Conservation (phyloP, 2,329 filamentous ascomycete species). For the Verticillium longisporum region DNA sequence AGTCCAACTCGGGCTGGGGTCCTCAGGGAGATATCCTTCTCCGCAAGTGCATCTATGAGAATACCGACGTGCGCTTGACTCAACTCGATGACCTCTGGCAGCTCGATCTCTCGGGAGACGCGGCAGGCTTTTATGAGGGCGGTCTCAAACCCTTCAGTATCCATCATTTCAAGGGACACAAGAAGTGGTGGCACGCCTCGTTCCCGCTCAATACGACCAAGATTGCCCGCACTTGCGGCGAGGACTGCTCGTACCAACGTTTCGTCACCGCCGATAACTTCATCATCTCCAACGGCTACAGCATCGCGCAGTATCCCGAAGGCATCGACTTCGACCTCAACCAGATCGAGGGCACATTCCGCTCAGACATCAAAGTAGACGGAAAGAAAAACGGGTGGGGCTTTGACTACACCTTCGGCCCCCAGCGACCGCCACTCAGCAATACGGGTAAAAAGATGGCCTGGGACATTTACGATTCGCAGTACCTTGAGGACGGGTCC, state of each 20-base stretch:
- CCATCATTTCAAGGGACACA: conserved; percentile 27
- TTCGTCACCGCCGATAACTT: conserved; percentile 37
- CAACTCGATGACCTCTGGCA: conserved; percentile 26
- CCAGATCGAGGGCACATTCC: conserved; percentile 20
- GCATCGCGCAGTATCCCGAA: neutral
- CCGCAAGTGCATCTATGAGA: conserved; percentile 28
- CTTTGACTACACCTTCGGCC: conserved; percentile 21
- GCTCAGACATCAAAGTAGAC: conserved; percentile 9
- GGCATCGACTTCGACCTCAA: neutral
- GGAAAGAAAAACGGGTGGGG: conserved; percentile 23
- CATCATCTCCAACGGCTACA: conserved; percentile 42
- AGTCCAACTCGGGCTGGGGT: conserved; percentile 16
- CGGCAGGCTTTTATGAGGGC: conserved; percentile 32
- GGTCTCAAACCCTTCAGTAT: conserved; percentile 31
- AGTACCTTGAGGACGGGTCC: conserved; percentile 2
- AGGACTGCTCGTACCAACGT: conserved; percentile 37
- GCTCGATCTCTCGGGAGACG: conserved; percentile 30
- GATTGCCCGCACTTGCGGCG: conserved; percentile 33
- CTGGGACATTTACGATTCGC: conserved; percentile 13
- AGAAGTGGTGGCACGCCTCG: neutral
- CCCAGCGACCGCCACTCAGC: conserved; percentile 19
- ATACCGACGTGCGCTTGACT: conserved; percentile 28
- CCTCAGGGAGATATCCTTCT: conserved; percentile 32
- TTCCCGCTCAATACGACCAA: conserved; percentile 30
- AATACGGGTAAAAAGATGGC: conserved; percentile 23